Evolutionary conservation across 169 alveolate genomes (phyloP).

Genomic region (Pseudocohnilembus persalinus): DNA sequence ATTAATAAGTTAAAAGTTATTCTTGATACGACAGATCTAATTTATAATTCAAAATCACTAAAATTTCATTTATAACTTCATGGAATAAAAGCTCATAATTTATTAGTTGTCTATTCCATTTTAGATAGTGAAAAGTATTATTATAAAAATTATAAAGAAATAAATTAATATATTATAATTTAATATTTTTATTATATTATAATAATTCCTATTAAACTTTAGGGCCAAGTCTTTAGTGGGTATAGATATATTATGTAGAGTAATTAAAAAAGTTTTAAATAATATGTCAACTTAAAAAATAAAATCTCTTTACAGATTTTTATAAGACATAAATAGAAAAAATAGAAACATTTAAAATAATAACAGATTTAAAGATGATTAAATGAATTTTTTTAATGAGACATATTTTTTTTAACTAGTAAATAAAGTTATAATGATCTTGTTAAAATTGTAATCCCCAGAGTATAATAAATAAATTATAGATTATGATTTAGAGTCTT

Average conservation of each 20-base stretch:
- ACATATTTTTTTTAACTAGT: background rate
- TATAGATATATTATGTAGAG: conserved; percentile 1
- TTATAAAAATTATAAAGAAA: background rate
- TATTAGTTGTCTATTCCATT: background rate
- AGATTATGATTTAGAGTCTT: background rate
- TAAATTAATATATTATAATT: background rate
- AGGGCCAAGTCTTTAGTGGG: conserved; percentile 16
- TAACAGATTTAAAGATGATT: conserved; percentile 2
- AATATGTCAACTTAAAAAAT: background rate
- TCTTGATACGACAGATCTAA: conserved; percentile 3
- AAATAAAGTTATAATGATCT: background rate
- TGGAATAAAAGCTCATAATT: background rate
- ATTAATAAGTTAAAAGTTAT: too few relatives aligned
- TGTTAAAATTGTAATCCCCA: conserved; percentile 1
- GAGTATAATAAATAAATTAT: too few relatives aligned
- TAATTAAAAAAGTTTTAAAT: background rate
- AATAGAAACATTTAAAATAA: background rate
- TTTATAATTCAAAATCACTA: background rate
- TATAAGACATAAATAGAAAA: background rate
- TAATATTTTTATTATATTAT: too few relatives aligned
- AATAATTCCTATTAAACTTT: too few relatives aligned
- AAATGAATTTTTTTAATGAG: background rate
- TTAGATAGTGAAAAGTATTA: conserved; percentile 8
- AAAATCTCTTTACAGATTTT: background rate
- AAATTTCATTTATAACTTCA: background rate